Base-by-base conservation (phyloP, 2,329 filamentous ascomycete genomes). In the Alternaria consortialis region DNA sequence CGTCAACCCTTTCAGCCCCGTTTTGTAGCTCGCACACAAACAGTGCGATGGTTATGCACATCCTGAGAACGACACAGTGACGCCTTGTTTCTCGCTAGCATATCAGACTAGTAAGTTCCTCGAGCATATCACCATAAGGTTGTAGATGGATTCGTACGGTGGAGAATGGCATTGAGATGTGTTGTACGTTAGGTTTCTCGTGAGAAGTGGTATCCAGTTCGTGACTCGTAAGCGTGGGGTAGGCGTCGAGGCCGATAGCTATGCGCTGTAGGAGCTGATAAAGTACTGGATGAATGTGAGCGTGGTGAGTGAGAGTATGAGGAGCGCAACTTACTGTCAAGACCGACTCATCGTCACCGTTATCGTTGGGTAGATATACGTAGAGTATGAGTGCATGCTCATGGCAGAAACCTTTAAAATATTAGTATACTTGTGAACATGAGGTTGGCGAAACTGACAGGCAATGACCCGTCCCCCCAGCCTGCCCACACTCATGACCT, bases 401-500 rank as follows among this genome's bases (percentile, higher is more conserved):
- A 72, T 95, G 85, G 39, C 89, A 89, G 77, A 96, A 93, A 75
- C 84, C 84, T 86, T 43, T 12, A 11, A 15, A 17, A 64, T 48
- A 67, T 77, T 44, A 75, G 58, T 43, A 44, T 40, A 47, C 27
- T 11, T 54, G 13, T 47, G 37, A 27, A 27, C 5, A 7, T 13
- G 1, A 20, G 23, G 20, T 23, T 53, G 7, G 5, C 13, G 34
- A 7, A 11, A 72, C 86, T 81, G 65, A 89, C 94, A 97, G 58
- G 94, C 95, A 82, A 98, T 95, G 53, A 98, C 94, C 68, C 93
- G 86, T 1, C 93, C 94, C 69, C 95, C 94, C 31, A 98, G 81
- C 52, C 94, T 85, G 1, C 94, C 94, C 12, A 98, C 94, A 77
- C 93, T 96, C 67, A 99, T 84, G n/a, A 98, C 94, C 68, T 88